Evolutionary conservation across 305 asterid genomes (phyloP), one percentile per base, ranked within the genome.

Genomic region (Fraxinus dipetala): DNA sequence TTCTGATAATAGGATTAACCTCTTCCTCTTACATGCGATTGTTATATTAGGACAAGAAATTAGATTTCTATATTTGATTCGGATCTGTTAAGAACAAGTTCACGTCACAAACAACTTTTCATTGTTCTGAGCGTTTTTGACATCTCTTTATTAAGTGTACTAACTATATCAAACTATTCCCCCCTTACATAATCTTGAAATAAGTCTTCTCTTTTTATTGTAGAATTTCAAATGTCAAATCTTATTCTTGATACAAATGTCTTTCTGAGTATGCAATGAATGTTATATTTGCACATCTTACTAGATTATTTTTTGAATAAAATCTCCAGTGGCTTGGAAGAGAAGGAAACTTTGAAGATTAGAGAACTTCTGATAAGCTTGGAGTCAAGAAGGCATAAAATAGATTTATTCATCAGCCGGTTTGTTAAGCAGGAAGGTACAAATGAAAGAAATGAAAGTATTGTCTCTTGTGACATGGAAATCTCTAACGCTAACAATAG

Each of bases 241-340:
- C 6, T 31, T 51, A 61, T 43, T 54, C 63, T 54, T 54, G 24
- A 54, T n/a, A 54, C 24, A 54, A 54, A 54, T 78, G 38, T 11
- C 7, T 22, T 22, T 78, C 61, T 20, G 14, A 35, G 56, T 74
- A 18, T 74, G 56, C 32, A 6, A 34, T 22, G 13, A 38, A 20
- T 10, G 8, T 6, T 56, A 18, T 56, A 6, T 18, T 18, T 56
- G 67, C 67, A 54, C 30, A 2, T 59, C 14, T 59, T 59, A 59
- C 30, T 20, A 10, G 16, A 65, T 22, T 34, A 65, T 59, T 20
- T 31, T 43, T 63, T 3, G 20, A 22, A 18, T 20, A 32, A 24
- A 45, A 67, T 76, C 43, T 79, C 73, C 85, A 87, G 90, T 63
- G 73, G 74, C 11, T 34, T 13, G 34, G 82, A 73, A 40, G 31